Conservation (phyloP, 306 rosid species). For the Rosa chinensis region DNA sequence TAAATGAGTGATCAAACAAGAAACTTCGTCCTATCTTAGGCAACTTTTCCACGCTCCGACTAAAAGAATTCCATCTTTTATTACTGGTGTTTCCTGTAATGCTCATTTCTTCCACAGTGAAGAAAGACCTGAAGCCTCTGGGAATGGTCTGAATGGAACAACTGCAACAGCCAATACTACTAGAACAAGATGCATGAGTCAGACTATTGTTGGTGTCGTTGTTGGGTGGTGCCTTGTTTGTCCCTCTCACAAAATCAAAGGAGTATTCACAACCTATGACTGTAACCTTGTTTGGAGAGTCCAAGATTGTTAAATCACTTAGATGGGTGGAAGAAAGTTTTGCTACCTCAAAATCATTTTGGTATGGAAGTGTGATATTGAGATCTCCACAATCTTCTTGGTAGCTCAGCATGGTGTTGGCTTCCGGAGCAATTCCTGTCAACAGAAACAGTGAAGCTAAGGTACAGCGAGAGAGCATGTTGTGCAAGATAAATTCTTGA, state of each 20-base stretch:
- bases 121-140: background rate
- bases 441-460: background rate
- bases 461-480: background rate
- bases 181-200: background rate
- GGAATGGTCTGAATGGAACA: background rate
- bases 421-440: background rate
- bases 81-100: background rate
- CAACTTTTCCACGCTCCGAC: no score
- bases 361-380: background rate
- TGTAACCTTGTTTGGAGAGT: background rate
- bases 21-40: background rate
- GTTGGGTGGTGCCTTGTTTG: background rate
- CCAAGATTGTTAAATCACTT: background rate
- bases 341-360: background rate
- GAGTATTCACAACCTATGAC: background rate
- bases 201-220: background rate
- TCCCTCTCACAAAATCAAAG: background rate
- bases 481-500: constrained; percentile 1
- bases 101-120: background rate
- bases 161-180: background rate
- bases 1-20: background rate
- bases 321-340: background rate
- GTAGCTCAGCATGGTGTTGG: background rate
- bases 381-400: background rate
- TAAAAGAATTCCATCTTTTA: background rate